phyloP scores from a whole-genome alignment of 2,329 filamentous ascomycete species.

The Didymella lethalis region DNA sequence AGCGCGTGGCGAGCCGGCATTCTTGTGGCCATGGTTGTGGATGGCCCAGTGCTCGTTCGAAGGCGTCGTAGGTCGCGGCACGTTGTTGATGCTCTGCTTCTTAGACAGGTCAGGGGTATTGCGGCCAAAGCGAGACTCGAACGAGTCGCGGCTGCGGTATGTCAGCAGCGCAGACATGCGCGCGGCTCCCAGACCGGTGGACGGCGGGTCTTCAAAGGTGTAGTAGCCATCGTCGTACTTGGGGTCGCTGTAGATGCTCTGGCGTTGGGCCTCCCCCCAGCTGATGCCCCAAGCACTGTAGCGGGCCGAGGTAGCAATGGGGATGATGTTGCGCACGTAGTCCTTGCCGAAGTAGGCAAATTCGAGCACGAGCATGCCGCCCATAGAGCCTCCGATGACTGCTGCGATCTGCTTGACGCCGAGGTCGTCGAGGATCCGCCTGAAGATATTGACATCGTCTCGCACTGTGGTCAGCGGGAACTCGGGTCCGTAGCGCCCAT shows the following conservation, averaged over 20 bases:
- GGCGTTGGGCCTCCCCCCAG: slow-evolving; percentile 87
- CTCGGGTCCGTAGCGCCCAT: slow-evolving; percentile 88
- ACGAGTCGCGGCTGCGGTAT: slow-evolving; percentile 95
- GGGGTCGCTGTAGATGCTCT: slow-evolving; percentile 96
- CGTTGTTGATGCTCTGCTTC: slow-evolving; percentile 80
- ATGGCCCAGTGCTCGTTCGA: slow-evolving; percentile 60
- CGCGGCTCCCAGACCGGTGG: slow-evolving; percentile 86
- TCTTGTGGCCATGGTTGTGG: slow-evolving; percentile 61
- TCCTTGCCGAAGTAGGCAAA: slow-evolving; percentile 91
- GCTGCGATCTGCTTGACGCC: slow-evolving; percentile 80
- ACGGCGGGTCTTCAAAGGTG: slow-evolving; percentile 82
- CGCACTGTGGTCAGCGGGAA: slow-evolving; percentile 95
- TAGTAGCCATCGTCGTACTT: slow-evolving; percentile 99
- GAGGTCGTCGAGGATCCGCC: slow-evolving; percentile 78
- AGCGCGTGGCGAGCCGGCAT: slow-evolving; percentile 55
- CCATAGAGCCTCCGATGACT: slow-evolving; percentile 84
- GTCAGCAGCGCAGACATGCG: slow-evolving; percentile 97
- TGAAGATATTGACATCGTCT: slow-evolving; percentile 92
- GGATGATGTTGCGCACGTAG: slow-evolving; percentile 81
- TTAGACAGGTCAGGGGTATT: slow-evolving; percentile 88
- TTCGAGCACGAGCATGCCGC: slow-evolving; percentile 89
- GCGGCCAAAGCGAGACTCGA: slow-evolving; percentile 92
- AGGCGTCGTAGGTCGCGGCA: slow-evolving; percentile 58
- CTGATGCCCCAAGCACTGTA: slow-evolving; percentile 92
- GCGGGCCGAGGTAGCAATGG: slow-evolving; percentile 83